phyloP scores from a whole-genome alignment of 495 filamentous ascomycete genomes.

The Cenococcum geophilum region DNA sequence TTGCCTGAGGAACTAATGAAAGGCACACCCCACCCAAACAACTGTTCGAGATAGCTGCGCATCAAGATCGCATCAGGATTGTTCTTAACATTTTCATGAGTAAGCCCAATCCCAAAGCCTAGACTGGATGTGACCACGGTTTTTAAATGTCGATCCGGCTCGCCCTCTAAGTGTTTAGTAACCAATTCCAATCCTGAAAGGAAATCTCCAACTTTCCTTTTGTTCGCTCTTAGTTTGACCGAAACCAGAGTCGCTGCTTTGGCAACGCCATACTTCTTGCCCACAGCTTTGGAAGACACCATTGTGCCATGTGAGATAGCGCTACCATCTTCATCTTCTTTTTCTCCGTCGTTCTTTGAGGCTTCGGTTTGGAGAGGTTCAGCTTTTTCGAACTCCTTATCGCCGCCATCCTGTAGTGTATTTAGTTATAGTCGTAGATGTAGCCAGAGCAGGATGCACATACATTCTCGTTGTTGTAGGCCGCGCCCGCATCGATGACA shows the following conservation, averaged over 20 bases:
- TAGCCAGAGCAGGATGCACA: background rate
- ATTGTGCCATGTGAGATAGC: constrained; percentile 3
- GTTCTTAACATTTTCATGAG: too few relatives aligned
- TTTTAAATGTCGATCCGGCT: too few relatives aligned
- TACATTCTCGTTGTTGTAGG: background rate
- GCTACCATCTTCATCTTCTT: background rate
- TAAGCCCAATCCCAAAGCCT: too few relatives aligned
- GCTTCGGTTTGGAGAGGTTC: background rate
- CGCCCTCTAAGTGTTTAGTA: background rate
- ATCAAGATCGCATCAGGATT: too few relatives aligned
- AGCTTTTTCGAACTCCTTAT: background rate
- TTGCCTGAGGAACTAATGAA: too few relatives aligned
- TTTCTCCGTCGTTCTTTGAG: background rate
- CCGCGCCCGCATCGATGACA: constrained; percentile 1
- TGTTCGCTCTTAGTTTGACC: background rate
- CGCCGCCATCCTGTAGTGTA: background rate
- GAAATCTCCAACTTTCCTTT: background rate
- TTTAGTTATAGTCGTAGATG: background rate
- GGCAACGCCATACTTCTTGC: constrained; percentile 3
- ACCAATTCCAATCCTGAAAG: background rate
- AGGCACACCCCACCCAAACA: too few relatives aligned
- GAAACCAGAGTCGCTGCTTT: constrained; percentile 6
- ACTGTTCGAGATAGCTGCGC: too few relatives aligned
- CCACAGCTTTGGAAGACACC: constrained; percentile 3
- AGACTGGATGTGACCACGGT: too few relatives aligned